Evolutionary conservation across 1,284 basidiomycete species (phyloP).

Genomic region (Rugosomyces carneus): DNA sequence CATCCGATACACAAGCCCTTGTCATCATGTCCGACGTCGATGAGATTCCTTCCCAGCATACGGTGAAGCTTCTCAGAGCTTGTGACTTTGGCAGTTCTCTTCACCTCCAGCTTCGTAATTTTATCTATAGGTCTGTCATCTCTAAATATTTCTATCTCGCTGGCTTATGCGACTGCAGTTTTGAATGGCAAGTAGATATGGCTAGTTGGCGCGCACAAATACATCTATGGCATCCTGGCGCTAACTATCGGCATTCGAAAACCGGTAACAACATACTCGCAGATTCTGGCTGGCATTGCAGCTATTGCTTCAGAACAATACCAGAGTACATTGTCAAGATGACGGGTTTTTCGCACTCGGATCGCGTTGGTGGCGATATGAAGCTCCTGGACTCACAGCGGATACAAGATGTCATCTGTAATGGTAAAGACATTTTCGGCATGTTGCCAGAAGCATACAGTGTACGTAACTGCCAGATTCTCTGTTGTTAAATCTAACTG

Average conservation of each 20-base stretch:
- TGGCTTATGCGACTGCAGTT: conserved; percentile 25
- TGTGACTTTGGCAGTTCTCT: conserved; percentile 53
- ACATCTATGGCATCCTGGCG: conserved; percentile 36
- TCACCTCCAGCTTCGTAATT: conserved; percentile 62
- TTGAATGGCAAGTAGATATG: conserved; percentile 52
- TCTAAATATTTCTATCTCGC: neutral
- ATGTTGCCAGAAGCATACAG: conserved; percentile 64
- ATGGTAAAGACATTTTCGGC: conserved; percentile 58
- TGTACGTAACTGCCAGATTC: conserved; percentile 28
- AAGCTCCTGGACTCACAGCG: conserved; percentile 42
- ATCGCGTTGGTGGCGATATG: conserved; percentile 54
- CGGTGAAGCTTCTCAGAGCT: conserved; percentile 49
- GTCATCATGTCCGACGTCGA: conserved; percentile 68
- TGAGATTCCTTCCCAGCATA: conserved; percentile 56
- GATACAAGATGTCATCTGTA: conserved; percentile 57
- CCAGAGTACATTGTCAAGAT: conserved; percentile 59
- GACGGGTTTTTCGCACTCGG: conserved; percentile 60
- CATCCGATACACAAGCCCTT: conserved; percentile 31
- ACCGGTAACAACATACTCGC: conserved; percentile 47
- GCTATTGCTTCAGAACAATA: conserved; percentile 60
- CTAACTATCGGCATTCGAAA: conserved; percentile 52
- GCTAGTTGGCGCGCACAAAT: conserved; percentile 54
- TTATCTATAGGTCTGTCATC: conserved; percentile 46
- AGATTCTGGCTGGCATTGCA: conserved; percentile 58
- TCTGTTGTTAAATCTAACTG: conserved; percentile 12